These are phyloP conservation scores for Fusarium poae DNA, from an alignment of 2,329 filamentous ascomycete genomes.

Conservation along the genomic window DNA sequence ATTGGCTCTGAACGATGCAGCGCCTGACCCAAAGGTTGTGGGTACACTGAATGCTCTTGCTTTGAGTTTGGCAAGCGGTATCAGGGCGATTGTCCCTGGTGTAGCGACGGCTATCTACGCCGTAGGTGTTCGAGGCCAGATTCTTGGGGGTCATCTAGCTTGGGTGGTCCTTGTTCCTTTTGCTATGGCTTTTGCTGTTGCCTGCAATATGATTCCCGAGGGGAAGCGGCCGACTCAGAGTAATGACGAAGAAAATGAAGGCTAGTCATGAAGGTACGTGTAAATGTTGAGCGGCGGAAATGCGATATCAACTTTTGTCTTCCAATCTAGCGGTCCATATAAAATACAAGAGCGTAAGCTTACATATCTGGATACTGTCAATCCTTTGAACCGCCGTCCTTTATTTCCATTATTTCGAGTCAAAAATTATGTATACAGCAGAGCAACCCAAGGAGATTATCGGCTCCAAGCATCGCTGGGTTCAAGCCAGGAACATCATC, in stretches of 20 bases:
- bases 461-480: rapidly evolving
- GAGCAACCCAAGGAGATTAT: neutral
- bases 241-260: slow-evolving; percentile 28
- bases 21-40: slow-evolving; percentile 72
- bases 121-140: slow-evolving; percentile 71
- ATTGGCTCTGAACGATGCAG: slow-evolving; percentile 80
- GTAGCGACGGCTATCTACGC: slow-evolving; percentile 77
- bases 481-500: neutral
- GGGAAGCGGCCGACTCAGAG: slow-evolving; percentile 39
- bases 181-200: slow-evolving; percentile 47
- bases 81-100: slow-evolving; percentile 76
- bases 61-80: slow-evolving; percentile 70
- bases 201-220: slow-evolving; percentile 48
- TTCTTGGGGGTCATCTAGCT: slow-evolving; percentile 69
- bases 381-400: neutral
- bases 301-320: neutral
- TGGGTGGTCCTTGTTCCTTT: slow-evolving; percentile 54
- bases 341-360: neutral
- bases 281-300: neutral
- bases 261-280: neutral
- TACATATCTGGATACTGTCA: neutral
- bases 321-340: neutral
- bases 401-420: neutral
- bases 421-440: neutral
- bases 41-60: slow-evolving; percentile 76